These are phyloP conservation scores for Dendryphion nanum DNA, from an alignment of 2,329 filamentous ascomycete genomes.

Conservation along the genomic window DNA sequence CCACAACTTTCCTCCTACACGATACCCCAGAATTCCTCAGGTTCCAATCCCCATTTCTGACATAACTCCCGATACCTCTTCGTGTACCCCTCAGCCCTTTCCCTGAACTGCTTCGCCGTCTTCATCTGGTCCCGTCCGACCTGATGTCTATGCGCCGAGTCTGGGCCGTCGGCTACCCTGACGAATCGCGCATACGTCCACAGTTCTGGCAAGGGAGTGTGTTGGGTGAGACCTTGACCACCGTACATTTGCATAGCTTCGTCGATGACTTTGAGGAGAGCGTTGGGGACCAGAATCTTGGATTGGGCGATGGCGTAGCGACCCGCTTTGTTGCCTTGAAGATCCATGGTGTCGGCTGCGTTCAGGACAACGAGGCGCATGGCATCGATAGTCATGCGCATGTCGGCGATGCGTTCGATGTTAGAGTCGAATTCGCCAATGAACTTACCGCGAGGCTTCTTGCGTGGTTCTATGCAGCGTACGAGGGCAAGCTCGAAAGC, in stretches of 20 bases:
- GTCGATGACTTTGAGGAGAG: constrained; percentile 41
- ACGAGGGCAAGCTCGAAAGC: constrained; percentile 43
- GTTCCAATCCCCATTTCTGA: constrained; percentile 31
- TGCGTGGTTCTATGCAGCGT: constrained; percentile 36
- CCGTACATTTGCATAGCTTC: constrained; percentile 47
- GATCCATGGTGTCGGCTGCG: constrained; percentile 44
- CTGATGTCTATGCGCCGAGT: constrained; percentile 44
- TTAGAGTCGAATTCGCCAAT: constrained; percentile 44
- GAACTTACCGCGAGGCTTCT: constrained; percentile 41
- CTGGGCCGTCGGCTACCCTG: constrained; percentile 43
- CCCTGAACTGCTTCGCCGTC: constrained; percentile 34
- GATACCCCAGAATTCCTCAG: constrained; percentile 30
- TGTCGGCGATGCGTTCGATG: constrained; percentile 43
- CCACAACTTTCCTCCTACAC: constrained; percentile 12
- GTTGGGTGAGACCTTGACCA: constrained; percentile 43
- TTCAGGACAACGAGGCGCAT: constrained; percentile 43
- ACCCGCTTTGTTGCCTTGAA: constrained; percentile 42
- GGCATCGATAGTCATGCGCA: constrained; percentile 43
- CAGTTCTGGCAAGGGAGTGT: constrained; percentile 43
- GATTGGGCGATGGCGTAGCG: constrained; percentile 43
- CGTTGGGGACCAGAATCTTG: constrained; percentile 44
- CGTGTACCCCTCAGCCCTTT: constrained; percentile 36
- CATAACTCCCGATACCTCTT: constrained; percentile 35
- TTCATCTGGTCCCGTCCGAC: constrained; percentile 45
- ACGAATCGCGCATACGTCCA: constrained; percentile 46